Conservation (phyloP, 148 eudicot genomes). For the Rhododendron kiyosumense region DNA sequence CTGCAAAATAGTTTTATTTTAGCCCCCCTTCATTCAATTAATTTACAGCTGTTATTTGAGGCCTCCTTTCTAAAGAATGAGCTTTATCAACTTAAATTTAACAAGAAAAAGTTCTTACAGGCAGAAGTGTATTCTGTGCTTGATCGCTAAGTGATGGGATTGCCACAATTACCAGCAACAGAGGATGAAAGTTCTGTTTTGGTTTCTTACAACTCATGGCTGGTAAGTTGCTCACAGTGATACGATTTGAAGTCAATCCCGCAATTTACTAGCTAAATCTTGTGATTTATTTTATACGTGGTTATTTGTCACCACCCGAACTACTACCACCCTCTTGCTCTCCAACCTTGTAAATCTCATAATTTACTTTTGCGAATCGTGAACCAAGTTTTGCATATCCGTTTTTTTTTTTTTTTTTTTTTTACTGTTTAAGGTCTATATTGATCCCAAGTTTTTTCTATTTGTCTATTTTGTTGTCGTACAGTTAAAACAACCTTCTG, state of each 20-base stretch:
- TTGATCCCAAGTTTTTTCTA: background rate
- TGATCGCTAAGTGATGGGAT: slow-evolving; percentile 14
- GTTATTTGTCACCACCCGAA: background rate
- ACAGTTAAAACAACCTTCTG: slow-evolving; percentile 49
- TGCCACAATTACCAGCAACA: slow-evolving; percentile 17
- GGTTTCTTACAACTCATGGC: slow-evolving; percentile 14
- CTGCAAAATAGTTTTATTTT: background rate
- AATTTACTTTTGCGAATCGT: background rate
- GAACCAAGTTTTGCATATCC: background rate
- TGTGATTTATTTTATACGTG: too few species aligned
- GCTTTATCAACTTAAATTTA: background rate
- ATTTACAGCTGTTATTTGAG: background rate
- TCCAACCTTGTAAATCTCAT: background rate
- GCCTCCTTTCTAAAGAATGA: background rate
- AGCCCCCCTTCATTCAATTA: background rate
- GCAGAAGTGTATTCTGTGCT: background rate
- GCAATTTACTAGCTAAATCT: too few species aligned
- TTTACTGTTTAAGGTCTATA: background rate
- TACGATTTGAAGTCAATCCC: background rate
- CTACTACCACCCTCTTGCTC: background rate
- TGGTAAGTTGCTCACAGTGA: slow-evolving; percentile 6
- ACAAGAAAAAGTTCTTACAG: background rate
- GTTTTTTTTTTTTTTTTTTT: background rate
- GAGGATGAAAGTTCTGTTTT: slow-evolving; percentile 4
- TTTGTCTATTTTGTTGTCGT: background rate